Conservation (phyloP, 805 yeast species). For the Myxozyma monticola region DNA sequence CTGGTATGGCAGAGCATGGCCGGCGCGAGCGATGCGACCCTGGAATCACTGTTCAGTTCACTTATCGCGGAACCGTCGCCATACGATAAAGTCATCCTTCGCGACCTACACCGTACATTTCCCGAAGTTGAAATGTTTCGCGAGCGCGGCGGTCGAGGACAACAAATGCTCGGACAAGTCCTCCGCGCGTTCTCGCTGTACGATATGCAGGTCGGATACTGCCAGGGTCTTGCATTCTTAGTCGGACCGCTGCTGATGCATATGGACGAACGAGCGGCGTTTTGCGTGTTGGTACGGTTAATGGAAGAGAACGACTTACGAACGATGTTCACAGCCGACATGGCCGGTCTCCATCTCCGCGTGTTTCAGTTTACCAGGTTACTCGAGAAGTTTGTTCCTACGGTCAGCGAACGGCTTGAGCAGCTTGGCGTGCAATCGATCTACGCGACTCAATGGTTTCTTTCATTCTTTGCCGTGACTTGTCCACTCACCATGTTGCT, state of each 20-base stretch:
- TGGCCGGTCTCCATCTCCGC: slow-evolving; percentile 55
- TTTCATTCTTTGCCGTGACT: slow-evolving; percentile 59
- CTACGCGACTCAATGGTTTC: slow-evolving; percentile 64
- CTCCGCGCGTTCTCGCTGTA: slow-evolving; percentile 63
- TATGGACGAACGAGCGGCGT: slow-evolving; percentile 45
- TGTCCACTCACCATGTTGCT: slow-evolving; percentile 55
- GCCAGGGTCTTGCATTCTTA: slow-evolving; percentile 65
- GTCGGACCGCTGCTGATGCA: slow-evolving; percentile 58
- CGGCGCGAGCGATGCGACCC: slow-evolving; percentile 35
- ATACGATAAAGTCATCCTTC: slow-evolving; percentile 49
- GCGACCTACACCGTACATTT: slow-evolving; percentile 62
- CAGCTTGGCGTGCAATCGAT: slow-evolving; percentile 48
- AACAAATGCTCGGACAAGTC: slow-evolving; percentile 51
- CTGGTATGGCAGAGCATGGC: slow-evolving; percentile 40
- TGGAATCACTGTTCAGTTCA: slow-evolving; percentile 41
- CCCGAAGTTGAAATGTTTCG: slow-evolving; percentile 54
- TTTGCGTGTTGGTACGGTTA: slow-evolving; percentile 54
- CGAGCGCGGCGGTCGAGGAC: slow-evolving; percentile 44
- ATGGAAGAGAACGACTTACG: slow-evolving; percentile 62
- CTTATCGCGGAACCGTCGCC: slow-evolving; percentile 47
- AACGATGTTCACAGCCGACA: slow-evolving; percentile 54
- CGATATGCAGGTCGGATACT: slow-evolving; percentile 65
- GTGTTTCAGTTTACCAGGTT: slow-evolving; percentile 51
- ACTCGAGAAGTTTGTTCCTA: slow-evolving; percentile 45
- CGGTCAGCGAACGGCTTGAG: slow-evolving; percentile 47